Conservation (phyloP, 2,329 filamentous ascomycete species). For the Xylariaceae sp. region DNA sequence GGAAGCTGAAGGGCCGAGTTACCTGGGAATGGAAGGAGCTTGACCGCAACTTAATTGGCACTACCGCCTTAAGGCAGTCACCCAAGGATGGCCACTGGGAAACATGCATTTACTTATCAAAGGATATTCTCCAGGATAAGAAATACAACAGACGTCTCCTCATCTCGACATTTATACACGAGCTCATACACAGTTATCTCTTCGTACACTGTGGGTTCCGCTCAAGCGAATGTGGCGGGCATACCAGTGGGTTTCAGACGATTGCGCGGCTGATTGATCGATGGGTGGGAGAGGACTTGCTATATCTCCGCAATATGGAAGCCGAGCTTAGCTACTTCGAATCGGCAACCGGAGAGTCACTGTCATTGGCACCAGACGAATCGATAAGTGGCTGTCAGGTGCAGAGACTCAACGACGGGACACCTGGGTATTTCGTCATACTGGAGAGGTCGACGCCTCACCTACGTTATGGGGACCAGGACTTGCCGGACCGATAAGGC, state of each 20-base stretch:
- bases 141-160: slow-evolving; percentile 57
- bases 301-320: slow-evolving; percentile 56
- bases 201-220: slow-evolving; percentile 59
- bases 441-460: slow-evolving; percentile 14
- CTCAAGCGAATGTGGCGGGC: slow-evolving; percentile 51
- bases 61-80: slow-evolving; percentile 43
- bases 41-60: slow-evolving; percentile 54
- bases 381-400: slow-evolving; percentile 19
- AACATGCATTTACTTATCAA: slow-evolving; percentile 58
- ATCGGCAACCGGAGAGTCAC: slow-evolving; percentile 5
- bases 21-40: slow-evolving; percentile 61
- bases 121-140: slow-evolving; percentile 51
- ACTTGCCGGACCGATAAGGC: slow-evolving; percentile 20
- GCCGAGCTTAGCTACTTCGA: slow-evolving; percentile 55
- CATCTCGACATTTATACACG: slow-evolving; percentile 62
- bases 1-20: slow-evolving; percentile 52
- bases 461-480: slow-evolving; percentile 21
- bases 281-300: slow-evolving; percentile 53
- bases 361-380: slow-evolving; percentile 10
- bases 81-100: slow-evolving; percentile 49
- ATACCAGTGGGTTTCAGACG: slow-evolving; percentile 54
- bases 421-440: slow-evolving; percentile 17
- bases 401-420: slow-evolving; percentile 20
- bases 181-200: slow-evolving; percentile 63
- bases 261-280: slow-evolving; percentile 58